phyloP scores from a whole-genome alignment of 306 rosid species.

The Trifolium dubium region DNA sequence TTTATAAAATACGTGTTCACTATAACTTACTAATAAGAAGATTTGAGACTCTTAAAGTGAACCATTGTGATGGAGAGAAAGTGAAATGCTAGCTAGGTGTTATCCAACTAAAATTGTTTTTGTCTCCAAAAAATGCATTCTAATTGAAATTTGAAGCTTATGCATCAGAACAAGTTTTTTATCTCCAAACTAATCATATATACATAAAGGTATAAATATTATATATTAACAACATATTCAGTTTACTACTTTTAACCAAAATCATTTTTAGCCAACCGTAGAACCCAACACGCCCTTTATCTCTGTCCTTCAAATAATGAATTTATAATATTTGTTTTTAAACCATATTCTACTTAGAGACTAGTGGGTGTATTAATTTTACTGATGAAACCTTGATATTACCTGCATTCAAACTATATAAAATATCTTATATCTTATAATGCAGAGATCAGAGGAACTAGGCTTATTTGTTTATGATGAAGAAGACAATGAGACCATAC shows the following conservation, averaged over 20 bases:
- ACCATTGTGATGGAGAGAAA: background rate
- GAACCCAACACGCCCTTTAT: conserved; percentile 11
- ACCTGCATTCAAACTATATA: conserved; percentile 27
- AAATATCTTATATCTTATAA: conserved; percentile 38
- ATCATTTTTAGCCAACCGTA: background rate
- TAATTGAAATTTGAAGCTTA: conserved; percentile 1
- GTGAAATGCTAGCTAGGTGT: background rate
- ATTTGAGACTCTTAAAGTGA: background rate
- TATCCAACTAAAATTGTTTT: background rate
- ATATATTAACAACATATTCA: too few species aligned
- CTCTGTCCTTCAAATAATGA: conserved; percentile 5
- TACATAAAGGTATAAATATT: background rate
- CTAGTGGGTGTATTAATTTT: conserved; percentile 1
- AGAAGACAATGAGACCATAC: conserved; percentile 86
- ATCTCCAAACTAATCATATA: background rate
- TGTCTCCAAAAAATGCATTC: background rate
- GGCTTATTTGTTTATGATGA: conserved; percentile 88
- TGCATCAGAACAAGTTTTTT: background rate
- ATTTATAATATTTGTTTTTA: conserved; percentile 13
- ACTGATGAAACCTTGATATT: conserved; percentile 15
- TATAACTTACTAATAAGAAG: background rate
- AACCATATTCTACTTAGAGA: conserved; percentile 12
- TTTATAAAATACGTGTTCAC: background rate
- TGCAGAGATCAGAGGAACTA: conserved; percentile 88
- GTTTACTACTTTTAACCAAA: background rate